Evolutionary conservation across 176 grass and related monocot genomes (phyloP).

Genomic region (Cymbopogon citratus): DNA sequence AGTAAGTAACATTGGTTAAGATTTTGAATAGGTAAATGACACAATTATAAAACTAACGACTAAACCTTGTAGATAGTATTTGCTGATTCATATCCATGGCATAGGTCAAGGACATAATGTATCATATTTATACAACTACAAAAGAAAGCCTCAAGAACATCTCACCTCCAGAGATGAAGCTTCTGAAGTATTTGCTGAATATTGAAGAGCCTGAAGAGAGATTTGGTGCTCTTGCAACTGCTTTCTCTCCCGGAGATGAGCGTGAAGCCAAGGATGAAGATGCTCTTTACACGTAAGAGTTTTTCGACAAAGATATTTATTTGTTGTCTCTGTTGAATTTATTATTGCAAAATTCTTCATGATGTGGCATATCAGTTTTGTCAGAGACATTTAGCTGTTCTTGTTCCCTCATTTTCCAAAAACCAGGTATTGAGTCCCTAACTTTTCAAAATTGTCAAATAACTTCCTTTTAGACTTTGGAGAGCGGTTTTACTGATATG

Average conservation of each 20-base stretch:
- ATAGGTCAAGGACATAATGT: constrained; percentile 92
- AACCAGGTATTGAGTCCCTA: not conserved
- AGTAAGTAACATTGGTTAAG: not conserved
- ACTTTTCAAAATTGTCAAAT: not conserved
- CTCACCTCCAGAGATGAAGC: constrained; percentile 78
- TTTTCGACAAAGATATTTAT: not conserved
- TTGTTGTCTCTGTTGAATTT: not conserved
- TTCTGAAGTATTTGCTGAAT: constrained; percentile 91
- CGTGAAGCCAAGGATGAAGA: constrained; percentile 56
- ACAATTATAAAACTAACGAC: not conserved
- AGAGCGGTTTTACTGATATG: not conserved
- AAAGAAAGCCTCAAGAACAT: constrained; percentile 80
- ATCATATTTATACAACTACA: constrained; percentile 66
- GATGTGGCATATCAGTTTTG: not conserved
- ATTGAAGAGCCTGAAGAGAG: constrained; percentile 81
- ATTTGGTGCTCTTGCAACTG: constrained; percentile 59
- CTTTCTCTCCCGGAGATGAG: constrained; percentile 74
- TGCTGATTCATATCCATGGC: constrained; percentile 12
- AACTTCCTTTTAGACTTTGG: not conserved
- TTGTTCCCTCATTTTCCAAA: not conserved
- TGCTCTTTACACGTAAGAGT: constrained; percentile 76
- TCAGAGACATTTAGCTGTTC: not conserved
- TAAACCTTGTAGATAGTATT: not conserved
- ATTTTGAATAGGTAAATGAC: constrained; percentile 9
- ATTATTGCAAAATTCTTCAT: not conserved